phyloP scores from a whole-genome alignment of 441 rosid genomes.

The Gossypium schwendimanii region DNA sequence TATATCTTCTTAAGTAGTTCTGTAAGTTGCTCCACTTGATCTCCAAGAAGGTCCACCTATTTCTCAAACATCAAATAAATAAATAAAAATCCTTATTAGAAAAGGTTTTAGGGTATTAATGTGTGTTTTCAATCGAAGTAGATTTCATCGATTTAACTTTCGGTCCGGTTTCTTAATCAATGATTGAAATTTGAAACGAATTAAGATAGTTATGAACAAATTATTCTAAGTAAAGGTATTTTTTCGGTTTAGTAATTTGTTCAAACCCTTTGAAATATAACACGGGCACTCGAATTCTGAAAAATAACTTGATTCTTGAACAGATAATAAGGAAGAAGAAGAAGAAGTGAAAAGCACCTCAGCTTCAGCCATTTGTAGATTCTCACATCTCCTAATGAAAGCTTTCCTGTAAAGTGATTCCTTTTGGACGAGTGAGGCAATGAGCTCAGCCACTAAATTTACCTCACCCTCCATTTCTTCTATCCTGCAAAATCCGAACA shows the following conservation, averaged over 20 bases:
- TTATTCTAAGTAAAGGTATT: neutral
- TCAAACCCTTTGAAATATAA: no score
- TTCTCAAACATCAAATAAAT: neutral
- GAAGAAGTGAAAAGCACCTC: conserved; percentile 41
- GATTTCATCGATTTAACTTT: no score
- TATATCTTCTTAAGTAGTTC: conserved; percentile 47
- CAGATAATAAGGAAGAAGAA: neutral
- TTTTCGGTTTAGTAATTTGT: neutral
- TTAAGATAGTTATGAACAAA: neutral
- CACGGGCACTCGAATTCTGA: no score
- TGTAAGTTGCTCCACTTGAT: conserved; percentile 60
- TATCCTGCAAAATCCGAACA: conserved; percentile 32
- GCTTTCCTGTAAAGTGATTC: conserved; percentile 51
- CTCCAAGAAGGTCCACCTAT: conserved; percentile 77
- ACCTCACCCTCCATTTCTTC: conserved; percentile 31
- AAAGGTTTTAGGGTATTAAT: no score
- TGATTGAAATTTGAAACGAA: neutral
- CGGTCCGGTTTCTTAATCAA: neutral
- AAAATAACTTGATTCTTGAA: no score
- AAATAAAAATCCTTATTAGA: no score
- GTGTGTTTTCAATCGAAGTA: no score
- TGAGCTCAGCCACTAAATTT: conserved; percentile 21
- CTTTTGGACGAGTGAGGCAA: conserved; percentile 23
- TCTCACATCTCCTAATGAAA: conserved; percentile 52
- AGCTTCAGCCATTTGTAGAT: conserved; percentile 69